A percentile compares a stretch with the other conserved stretches of the same genome.
Conservation (phyloP, 495 filamentous ascomycete species). For the Neurospora sp. region DNA sequence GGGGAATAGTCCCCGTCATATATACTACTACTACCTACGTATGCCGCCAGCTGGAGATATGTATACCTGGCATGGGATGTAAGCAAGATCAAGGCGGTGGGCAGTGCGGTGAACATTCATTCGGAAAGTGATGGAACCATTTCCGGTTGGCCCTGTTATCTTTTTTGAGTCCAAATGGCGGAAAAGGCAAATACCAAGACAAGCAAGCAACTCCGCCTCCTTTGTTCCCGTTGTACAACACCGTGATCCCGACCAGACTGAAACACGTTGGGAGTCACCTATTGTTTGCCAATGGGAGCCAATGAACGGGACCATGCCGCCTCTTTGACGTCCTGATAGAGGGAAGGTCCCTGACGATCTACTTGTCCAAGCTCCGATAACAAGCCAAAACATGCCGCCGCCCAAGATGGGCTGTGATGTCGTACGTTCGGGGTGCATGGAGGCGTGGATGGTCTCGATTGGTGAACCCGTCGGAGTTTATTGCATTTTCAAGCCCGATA, state of each 20-base stretch:
- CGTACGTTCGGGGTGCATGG: not conserved
- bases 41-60: not conserved
- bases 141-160: not conserved
- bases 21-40: not conserved
- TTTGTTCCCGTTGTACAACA: not conserved
- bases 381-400: not conserved
- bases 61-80: not conserved
- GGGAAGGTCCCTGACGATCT: not conserved
- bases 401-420: not conserved
- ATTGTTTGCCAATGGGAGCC: not conserved
- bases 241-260: not conserved
- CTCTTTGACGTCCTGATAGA: not conserved
- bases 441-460: not conserved
- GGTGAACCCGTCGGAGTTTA: not conserved
- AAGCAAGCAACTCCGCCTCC: not conserved
- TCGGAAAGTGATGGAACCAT: not conserved
- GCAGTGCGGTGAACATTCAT: not conserved
- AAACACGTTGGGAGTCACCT: not conserved
- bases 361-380: not conserved
- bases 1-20: not conserved
- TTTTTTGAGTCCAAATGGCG: not conserved
- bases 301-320: not conserved
- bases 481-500: not conserved
- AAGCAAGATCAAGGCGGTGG: not conserved
- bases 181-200: not conserved